Evolutionary conservation across 2,329 filamentous ascomycete genomes (phyloP).

Genomic region (Cercospora citrullina): DNA sequence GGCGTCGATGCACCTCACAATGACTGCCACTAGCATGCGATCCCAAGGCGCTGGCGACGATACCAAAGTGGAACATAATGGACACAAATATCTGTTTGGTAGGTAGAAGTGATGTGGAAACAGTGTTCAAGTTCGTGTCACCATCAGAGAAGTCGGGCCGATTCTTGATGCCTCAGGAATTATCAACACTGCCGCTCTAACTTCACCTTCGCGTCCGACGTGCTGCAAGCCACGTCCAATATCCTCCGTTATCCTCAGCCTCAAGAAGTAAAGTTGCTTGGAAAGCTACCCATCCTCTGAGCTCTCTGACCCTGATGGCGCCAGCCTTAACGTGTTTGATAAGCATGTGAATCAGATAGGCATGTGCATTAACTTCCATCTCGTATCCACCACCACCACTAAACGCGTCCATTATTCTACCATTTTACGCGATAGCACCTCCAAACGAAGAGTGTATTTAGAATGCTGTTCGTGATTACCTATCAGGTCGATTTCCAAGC

Average conservation of each 20-base stretch:
- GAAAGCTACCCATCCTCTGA: neutral
- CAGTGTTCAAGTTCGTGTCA: neutral
- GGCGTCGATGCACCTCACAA: neutral
- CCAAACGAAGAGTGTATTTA: too few species aligned
- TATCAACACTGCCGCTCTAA: neutral
- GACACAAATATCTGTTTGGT: neutral
- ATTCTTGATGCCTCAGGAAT: neutral
- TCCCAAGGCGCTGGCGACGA: neutral
- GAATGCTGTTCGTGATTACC: too few species aligned
- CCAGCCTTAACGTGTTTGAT: too few species aligned
- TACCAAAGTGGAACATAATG: neutral
- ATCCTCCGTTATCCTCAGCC: neutral
- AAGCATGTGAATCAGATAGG: too few species aligned
- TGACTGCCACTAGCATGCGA: neutral
- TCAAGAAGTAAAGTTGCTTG: neutral
- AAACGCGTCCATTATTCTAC: too few species aligned
- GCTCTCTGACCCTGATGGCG: neutral
- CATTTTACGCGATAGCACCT: too few species aligned
- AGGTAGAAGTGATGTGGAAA: neutral
- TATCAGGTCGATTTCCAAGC: too few species aligned
- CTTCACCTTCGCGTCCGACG: neutral
- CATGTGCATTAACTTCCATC: too few species aligned
- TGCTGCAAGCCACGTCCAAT: neutral
- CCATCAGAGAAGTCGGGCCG: neutral
- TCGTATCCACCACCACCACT: too few species aligned